Evolutionary conservation across 2,329 filamentous ascomycete genomes (phyloP), one percentile per base, ranked within the genome.

Genomic region (Aspergillus novoparasiticus): DNA sequence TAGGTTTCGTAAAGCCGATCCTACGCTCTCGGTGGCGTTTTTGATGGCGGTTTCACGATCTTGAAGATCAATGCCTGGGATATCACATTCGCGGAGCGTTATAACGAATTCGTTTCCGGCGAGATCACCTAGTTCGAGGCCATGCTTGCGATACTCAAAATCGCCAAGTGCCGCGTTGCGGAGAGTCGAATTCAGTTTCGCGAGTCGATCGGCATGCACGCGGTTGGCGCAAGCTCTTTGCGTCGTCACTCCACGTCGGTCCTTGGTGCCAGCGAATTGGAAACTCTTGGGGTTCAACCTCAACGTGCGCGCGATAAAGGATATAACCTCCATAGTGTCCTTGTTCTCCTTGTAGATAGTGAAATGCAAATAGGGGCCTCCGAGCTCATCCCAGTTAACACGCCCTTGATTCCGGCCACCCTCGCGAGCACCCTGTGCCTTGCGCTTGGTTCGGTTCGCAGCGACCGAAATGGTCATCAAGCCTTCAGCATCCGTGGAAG

Each of bases 321-420:
- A 89, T 59, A 96, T 84, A 0, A 92, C 90, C 71, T 97, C 94
- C 91, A 97, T 96, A 1, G 94, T 97, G 75, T 97, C 94, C 74
- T 94, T 94, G 80, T 97, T 97, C 80, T 97, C 94, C 80, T 97
- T 97, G 86, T 94, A 96, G 58, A 97, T 83, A 0, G 92, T 94
- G 76, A 97, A 96, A 76, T 97, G 93, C 16, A 97, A 81, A 76
- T 92, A 95, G 56, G 93, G 90, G 21, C 91, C 92, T n/a, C 84
- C 89, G 48, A 89, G 80, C 67, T 90, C 88, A 59, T 87, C 81
- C 88, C 88, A 91, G 58, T 81, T 82, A 41, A 86, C 71, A 68
- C 84, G 85, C 51, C 81, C 78, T 57, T 71, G 68, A n/a, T 71
- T 57, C 60, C 71, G 62, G 62, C 73, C 66, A 62, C 72, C 66